Percentiles rank a stretch among this genome's conserved stretches.
Conservation (phyloP, 345 rosid species). For the Populus alba region DNA sequence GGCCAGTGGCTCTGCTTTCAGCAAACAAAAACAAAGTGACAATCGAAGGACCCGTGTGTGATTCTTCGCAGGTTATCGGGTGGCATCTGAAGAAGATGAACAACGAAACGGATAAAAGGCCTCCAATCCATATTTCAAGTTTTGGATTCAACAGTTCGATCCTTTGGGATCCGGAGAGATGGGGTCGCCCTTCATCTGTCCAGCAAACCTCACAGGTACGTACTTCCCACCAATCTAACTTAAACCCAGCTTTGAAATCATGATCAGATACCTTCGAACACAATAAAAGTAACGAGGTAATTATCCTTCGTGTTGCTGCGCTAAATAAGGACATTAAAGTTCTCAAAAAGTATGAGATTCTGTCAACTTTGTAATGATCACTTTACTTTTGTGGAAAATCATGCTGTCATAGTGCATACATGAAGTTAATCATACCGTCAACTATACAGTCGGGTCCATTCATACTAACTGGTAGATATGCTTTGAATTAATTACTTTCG, state of each 20-base stretch:
- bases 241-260: neutral
- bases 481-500: neutral
- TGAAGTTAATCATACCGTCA: neutral
- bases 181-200: conserved; percentile 58
- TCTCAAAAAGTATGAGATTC: neutral
- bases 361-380: neutral
- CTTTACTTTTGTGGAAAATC: too few species aligned
- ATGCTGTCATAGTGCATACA: too few species aligned
- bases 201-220: conserved; percentile 31
- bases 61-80: conserved; percentile 76
- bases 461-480: conserved; percentile 13
- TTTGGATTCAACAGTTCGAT: conserved; percentile 70
- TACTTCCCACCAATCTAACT: neutral
- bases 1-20: conserved; percentile 77
- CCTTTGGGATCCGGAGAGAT: conserved; percentile 88
- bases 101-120: conserved; percentile 41
- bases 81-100: conserved; percentile 68
- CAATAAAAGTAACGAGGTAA: neutral
- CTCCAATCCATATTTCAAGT: conserved; percentile 36
- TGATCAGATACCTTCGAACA: too few species aligned
- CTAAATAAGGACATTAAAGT: neutral
- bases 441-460: neutral
- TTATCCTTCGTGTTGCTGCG: neutral
- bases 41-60: conserved; percentile 85
- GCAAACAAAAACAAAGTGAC: conserved; percentile 57